Base-by-base conservation (phyloP, 495 filamentous ascomycete species). In the Staphylotrichum longicolle region DNA sequence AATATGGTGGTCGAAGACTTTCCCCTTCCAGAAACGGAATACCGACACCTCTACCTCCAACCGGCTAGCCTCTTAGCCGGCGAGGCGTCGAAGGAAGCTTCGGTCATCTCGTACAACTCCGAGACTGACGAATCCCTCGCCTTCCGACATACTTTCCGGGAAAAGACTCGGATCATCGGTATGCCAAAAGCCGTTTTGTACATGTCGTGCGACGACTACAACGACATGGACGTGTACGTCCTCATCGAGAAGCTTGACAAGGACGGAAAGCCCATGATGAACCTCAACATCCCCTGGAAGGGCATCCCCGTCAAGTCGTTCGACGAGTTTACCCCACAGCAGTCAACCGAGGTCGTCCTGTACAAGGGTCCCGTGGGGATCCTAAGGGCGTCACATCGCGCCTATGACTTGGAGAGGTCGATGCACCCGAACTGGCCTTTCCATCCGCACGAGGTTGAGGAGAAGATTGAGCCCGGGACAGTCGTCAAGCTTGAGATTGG, bases 181-280 rank as follows among this genome's bases (percentile, higher is more conserved):
- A 52, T 52, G 3, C 49, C 49, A 5, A 52, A 52, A 9, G 49
- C 49, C 14, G 49, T 52, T 2, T 33, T 52, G 33, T 37, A 52
- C 11, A 52, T 52, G 49, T 52, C 49, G 10, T 52, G 49, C 14
- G 32, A 14, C 14, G 49, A 52, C 49, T 12, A 52, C 49, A 20
- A 52, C 33, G 49, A 52, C 49, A 52, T 52, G 49, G 49, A 52
- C 49, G 49, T 52, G 49, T 52, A 52, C 49, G 49, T 52, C 6
- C 49, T 52, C 32, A 52, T 52, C 34, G 49, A 52, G 49, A 52
- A 52, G 49, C 49, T 52, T 32, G 49, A 52, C 34, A n/a, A 7
- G 14, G 33, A 4, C 33, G 49, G 49, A 15, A 35, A 37, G 32
- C 49, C 49, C 14, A 52, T 52, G 49, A 7, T 52, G 49, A 52